phyloP scores from a whole-genome alignment of 306 rosid species.

The Dalbergia cochinchinensis region DNA sequence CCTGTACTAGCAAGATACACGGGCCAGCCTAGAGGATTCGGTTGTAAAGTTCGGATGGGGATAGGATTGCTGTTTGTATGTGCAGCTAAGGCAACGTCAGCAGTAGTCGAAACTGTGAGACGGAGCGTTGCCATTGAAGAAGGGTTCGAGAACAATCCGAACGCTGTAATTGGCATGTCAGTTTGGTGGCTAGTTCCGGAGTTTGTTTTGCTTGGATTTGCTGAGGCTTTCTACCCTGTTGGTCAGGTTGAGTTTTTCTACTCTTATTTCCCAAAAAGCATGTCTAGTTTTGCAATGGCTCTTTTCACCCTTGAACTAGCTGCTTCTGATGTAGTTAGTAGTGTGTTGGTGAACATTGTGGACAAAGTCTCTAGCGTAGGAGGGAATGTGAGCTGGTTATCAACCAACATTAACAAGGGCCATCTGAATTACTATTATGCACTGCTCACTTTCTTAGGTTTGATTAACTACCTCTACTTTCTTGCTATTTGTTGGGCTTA shows the following conservation, averaged over 20 bases:
- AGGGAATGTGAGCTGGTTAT: conserved; percentile 60
- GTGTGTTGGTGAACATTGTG: conserved; percentile 46
- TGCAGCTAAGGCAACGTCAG: conserved; percentile 38
- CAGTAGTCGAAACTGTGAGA: conserved; percentile 48
- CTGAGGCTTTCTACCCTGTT: conserved; percentile 52
- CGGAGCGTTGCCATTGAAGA: conserved; percentile 38
- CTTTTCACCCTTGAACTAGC: conserved; percentile 51
- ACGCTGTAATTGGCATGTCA: conserved; percentile 49
- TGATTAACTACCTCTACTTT: conserved; percentile 54
- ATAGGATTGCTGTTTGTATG: conserved; percentile 41
- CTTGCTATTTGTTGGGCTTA: conserved; percentile 53
- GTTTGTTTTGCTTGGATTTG: conserved; percentile 46
- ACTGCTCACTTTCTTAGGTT: conserved; percentile 41
- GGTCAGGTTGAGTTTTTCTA: conserved; percentile 59
- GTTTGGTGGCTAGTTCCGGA: conserved; percentile 57
- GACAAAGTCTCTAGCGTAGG: conserved; percentile 49
- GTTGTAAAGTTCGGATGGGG: conserved; percentile 48
- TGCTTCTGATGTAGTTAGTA: conserved; percentile 40
- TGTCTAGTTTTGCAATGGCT: conserved; percentile 62
- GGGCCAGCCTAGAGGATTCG: conserved; percentile 48
- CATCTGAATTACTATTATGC: conserved; percentile 57
- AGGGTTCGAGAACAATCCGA: conserved; percentile 49
- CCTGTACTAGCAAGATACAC: conserved; percentile 50
- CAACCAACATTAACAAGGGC: conserved; percentile 59
- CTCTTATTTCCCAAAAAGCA: conserved; percentile 50